These are phyloP conservation scores for Pseudozyma thailandica DNA, from an alignment of 1,284 basidiomycete genomes.

Conservation along the genomic window DNA sequence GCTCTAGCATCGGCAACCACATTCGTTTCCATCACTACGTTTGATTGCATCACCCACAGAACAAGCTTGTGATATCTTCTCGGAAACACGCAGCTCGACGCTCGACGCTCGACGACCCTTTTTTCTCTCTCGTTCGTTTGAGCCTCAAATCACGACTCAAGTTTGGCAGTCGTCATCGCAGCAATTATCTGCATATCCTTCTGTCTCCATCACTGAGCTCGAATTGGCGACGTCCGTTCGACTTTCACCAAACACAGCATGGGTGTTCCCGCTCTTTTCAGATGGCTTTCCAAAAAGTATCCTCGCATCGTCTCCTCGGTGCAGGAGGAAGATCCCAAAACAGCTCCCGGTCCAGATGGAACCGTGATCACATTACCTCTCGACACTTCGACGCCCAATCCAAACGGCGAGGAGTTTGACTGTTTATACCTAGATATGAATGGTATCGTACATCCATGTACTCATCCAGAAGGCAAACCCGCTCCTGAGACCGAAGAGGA, in stretches of 20 bases:
- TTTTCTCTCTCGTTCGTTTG: neutral
- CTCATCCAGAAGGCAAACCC: constrained; percentile 90
- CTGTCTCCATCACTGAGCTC: too few relatives aligned
- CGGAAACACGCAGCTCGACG: too few relatives aligned
- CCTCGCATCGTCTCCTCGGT: constrained; percentile 67
- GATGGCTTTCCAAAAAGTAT: constrained; percentile 69
- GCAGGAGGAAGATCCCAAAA: constrained; percentile 64
- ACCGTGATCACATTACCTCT: constrained; percentile 79
- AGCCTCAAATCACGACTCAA: neutral
- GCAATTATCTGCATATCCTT: too few relatives aligned
- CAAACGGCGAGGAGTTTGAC: constrained; percentile 96
- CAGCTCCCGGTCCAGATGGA: constrained; percentile 71
- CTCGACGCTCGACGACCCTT: too few relatives aligned
- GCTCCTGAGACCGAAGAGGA: constrained; percentile 97
- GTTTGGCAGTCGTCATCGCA: too few relatives aligned
- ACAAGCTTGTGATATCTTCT: too few relatives aligned
- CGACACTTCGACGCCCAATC: constrained; percentile 85
- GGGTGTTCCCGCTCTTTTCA: constrained; percentile 67
- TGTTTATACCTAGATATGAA: constrained; percentile 81
- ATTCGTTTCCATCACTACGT: too few relatives aligned
- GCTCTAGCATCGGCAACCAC: too few relatives aligned
- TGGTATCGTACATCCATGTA: constrained; percentile 89
- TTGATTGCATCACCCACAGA: too few relatives aligned
- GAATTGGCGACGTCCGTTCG: neutral
- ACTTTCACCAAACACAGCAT: constrained; percentile 14